Evolutionary conservation across 805 yeast genomes (phyloP), one percentile per base, ranked within the genome.

Genomic region (Saturnispora sanitii): DNA sequence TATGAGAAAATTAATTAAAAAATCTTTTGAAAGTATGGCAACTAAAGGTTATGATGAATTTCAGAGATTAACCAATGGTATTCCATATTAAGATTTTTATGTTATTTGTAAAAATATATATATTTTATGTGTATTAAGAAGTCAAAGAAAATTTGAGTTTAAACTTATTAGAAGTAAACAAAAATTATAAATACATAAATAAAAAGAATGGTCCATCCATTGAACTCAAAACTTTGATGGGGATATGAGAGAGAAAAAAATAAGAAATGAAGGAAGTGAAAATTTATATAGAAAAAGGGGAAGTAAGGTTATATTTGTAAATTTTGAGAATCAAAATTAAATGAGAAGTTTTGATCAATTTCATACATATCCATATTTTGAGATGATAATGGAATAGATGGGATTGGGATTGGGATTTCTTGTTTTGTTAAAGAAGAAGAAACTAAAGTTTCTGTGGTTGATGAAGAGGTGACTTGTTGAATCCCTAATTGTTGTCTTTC

Each of bases 1-100:
- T 50, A 82, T 92, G 77, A 72, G 83, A 47, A 71, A 77, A 2
- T 71, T 92, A 62, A 79, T 92, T 47, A 70, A 68, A 48, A 82
- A 80, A 64, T 79, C 94, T 44, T 82, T 77, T 60, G 97, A 90
- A 60, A 82, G 94, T 62, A 65, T 77, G 53, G 86, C 81, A 55
- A 92, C 98, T 27, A 83, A 80, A 56, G 97, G 96, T 17, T 92
- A 92, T 61, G 99, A 92, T 57, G 96, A 88, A 65, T 92, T 92
- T 77, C 99, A 92, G 64, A 71, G 94, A 54, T 60, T 92, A 49
- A 92, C 98, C 28, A 92, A 92, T 54, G 99, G 99, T 44, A 92
- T 92, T 59, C 98, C 98, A 15, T 90, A 88, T 55, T 88, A 33
- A 21, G 11, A 28, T 5, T 5, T 29, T n/a, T 40, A 8, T 35